Base-by-base conservation (phyloP, 2,329 filamentous ascomycete genomes). In the Aspergillus sp. region DNA sequence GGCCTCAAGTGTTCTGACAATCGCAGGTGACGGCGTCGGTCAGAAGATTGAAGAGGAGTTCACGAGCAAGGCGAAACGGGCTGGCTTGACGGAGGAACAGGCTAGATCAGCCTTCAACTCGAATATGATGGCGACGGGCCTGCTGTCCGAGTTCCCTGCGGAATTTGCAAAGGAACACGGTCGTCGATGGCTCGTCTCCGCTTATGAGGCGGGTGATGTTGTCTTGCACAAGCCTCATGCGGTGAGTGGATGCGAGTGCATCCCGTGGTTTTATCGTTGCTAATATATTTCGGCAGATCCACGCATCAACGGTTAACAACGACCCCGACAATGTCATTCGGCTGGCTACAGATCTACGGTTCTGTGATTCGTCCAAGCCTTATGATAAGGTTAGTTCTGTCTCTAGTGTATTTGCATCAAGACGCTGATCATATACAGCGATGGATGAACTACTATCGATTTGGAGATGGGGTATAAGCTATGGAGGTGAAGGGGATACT, bases 41-140 rank as follows among this genome's bases (percentile, higher is more conserved):
- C 62, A 65, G 20, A 71, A 81, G 49, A 71, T 82, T 5, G 81
- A 84, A 56, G 65, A 69, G 30, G 61, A 66, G 4, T 67, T 65
- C 38, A 62, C 58, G 6, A 58, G 50, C 2, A 79, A 76, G 53
- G 81, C 82, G 2, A 74, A 69, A 54, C 70, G 72, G 42, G 70
- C 70, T 7, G 80, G 79, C 0, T 55, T 85, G 51, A 76, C 68
- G 0, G 79, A 82, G 0, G 77, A 81, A 51, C 77, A 85, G 60
- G 71, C 73, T 1, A 73, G 68, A 40, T 69, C 67, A 26, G 80
- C 76, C 2, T 84, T 82, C 62, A 85, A 85, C 57, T 70, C 73
- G 17, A 83, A 84, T 56, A 85, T 85, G 82, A 79, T 83, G 71
- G 68, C 72, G 0, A 79, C 74, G 0, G 82, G 81, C 0, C 63